Evolutionary conservation across 805 yeast genomes (phyloP).

Genomic region (Ogataea chonburiensis): DNA sequence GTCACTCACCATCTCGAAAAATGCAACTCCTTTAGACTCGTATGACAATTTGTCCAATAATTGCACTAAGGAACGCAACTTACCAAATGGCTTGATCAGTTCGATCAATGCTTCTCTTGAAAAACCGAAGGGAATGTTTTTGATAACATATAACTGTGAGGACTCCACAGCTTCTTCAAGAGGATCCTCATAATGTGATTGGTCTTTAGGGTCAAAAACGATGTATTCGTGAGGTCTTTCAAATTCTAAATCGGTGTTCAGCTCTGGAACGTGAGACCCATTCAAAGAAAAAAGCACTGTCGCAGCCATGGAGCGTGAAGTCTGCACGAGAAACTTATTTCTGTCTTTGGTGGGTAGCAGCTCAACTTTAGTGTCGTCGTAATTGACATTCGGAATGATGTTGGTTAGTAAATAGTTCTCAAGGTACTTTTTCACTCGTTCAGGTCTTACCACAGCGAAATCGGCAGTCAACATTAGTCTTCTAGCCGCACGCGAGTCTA

Average conservation of each 20-base stretch:
- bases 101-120: constrained; percentile 45
- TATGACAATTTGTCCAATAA: constrained; percentile 48
- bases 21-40: constrained; percentile 57
- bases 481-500: constrained; percentile 27
- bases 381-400: constrained; percentile 41
- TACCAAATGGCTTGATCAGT: constrained; percentile 41
- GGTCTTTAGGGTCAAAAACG: constrained; percentile 45
- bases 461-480: constrained; percentile 27
- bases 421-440: constrained; percentile 44
- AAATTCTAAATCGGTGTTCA: constrained; percentile 34
- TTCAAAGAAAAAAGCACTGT: constrained; percentile 51
- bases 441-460: constrained; percentile 16
- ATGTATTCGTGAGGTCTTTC: constrained; percentile 48
- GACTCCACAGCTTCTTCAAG: constrained; percentile 41
- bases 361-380: constrained; percentile 31
- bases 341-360: constrained; percentile 33
- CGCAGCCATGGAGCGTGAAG: constrained; percentile 51
- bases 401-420: constrained; percentile 45
- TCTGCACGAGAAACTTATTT: constrained; percentile 46
- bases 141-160: constrained; percentile 28
- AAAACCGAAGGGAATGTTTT: constrained; percentile 43
- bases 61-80: constrained; percentile 40
- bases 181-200: constrained; percentile 41
- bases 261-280: constrained; percentile 32
- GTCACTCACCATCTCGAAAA: constrained; percentile 39